Conservation (phyloP, 1,284 basidiomycete genomes). For the Cryptococcus sp. region DNA sequence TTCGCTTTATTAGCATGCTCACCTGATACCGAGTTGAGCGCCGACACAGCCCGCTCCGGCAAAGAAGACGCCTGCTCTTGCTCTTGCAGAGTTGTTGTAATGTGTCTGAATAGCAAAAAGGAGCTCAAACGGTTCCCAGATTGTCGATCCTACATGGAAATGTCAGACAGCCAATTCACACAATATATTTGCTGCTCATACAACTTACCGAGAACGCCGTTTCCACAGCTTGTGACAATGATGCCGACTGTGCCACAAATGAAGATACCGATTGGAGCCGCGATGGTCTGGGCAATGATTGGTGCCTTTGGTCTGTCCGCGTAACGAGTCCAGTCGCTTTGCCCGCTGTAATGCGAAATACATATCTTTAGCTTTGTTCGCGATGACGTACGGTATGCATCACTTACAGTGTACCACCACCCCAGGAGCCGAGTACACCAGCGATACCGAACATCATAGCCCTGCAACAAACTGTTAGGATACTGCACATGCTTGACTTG, state of each 20-base stretch:
- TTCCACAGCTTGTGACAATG: constrained; percentile 15
- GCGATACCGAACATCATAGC: constrained; percentile 40
- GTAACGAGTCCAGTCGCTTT: constrained; percentile 41
- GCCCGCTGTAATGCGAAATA: constrained; percentile 12
- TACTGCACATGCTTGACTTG: too few species aligned
- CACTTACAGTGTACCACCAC: constrained; percentile 22
- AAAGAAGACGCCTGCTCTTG: constrained; percentile 37
- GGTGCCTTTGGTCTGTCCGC: constrained; percentile 28
- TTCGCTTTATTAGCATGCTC: constrained; percentile 3
- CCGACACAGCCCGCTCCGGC: constrained; percentile 27
- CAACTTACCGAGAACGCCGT: constrained; percentile 13
- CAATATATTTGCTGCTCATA: constrained; percentile 24
- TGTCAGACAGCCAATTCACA: not conserved
- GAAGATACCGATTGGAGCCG: constrained; percentile 33
- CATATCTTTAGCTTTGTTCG: too few species aligned
- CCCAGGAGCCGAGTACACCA: constrained; percentile 32
- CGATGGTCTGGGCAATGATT: constrained; percentile 26
- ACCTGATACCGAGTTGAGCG: constrained; percentile 26
- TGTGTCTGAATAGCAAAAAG: constrained; percentile 23
- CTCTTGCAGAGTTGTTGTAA: constrained; percentile 28
- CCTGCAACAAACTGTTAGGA: too few species aligned
- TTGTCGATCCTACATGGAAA: too few species aligned
- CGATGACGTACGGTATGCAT: too few species aligned
- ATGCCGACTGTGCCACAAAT: constrained; percentile 33
- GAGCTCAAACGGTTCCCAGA: too few species aligned